These are phyloP conservation scores for Microdochium trichocladiopsis DNA, from an alignment of 2,329 filamentous ascomycete genomes.

Conservation along the genomic window DNA sequence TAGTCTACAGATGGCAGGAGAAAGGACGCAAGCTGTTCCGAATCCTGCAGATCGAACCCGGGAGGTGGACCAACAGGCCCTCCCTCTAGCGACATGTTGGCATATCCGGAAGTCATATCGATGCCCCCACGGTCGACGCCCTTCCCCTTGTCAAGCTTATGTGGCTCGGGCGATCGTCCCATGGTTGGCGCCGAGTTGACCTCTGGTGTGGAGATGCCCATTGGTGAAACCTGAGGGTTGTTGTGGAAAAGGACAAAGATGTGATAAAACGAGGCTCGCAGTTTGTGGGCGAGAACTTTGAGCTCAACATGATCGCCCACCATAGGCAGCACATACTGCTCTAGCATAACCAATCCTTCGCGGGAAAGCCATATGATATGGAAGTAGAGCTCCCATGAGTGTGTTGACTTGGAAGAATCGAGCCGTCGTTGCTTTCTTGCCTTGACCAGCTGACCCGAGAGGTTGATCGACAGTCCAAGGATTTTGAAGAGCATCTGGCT, in stretches of 20 bases:
- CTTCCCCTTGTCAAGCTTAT: slow-evolving; percentile 40
- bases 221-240: slow-evolving; percentile 65
- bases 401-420: slow-evolving; percentile 71
- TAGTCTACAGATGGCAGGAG: slow-evolving; percentile 76
- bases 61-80: slow-evolving; percentile 51
- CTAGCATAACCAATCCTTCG: slow-evolving; percentile 82
- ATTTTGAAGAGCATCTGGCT: slow-evolving; percentile 84
- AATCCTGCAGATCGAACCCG: slow-evolving; percentile 36
- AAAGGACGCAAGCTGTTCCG: slow-evolving; percentile 56
- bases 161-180: slow-evolving; percentile 7
- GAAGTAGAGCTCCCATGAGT: slow-evolving; percentile 72
- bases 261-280: slow-evolving; percentile 91
- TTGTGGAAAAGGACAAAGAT: slow-evolving; percentile 97
- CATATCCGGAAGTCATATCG: not conserved
- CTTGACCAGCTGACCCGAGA: slow-evolving; percentile 75
- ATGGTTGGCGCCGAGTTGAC: slow-evolving; percentile 13
- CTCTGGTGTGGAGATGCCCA: slow-evolving; percentile 45
- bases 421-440: slow-evolving; percentile 77
- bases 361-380: slow-evolving; percentile 95
- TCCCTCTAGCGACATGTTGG: slow-evolving; percentile 30
- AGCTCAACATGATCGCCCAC: slow-evolving; percentile 73
- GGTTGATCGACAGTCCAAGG: slow-evolving; percentile 80
- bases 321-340: slow-evolving; percentile 81
- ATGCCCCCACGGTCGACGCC: slow-evolving; percentile 37
- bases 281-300: slow-evolving; percentile 83